Evolutionary conservation across 2,329 filamentous ascomycete species (phyloP), one percentile per base, ranked within the genome.

Genomic region (Penicillium sp.): DNA sequence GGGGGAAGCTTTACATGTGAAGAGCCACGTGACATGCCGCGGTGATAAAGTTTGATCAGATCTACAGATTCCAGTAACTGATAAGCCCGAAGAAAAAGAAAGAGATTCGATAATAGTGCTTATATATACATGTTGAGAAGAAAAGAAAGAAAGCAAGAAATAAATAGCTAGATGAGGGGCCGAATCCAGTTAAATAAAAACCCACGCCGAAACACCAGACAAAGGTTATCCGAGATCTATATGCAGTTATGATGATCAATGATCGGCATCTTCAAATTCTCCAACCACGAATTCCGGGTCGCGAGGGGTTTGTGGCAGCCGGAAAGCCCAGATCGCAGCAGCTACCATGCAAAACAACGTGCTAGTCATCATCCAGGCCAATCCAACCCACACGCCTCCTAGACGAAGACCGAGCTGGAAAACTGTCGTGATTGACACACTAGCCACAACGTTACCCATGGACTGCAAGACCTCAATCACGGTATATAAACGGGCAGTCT

Each of bases 401-500:
- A 80, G 54, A 11, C 77, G 71, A 55, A 83, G 71, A 0, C 80
- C 81, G 55, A 77, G 67, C 31, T 79, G 74, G 58, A 83, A 82
- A 14, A 80, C 66, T 9, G 71, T 68, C 2, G 79, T 80, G 42
- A 82, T 72, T 4, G 78, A 62, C 4, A 81, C 73, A 25, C 79
- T 80, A 4, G 79, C 79, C 31, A 81, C 64, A 57, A 83, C 75
- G 25, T 75, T 72, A 7, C 81, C 80, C 10, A 81, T 64, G 16
- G 76, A 75, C 59, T 82, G 78, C 4, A 81, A 67, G 21, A 82
- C 77, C 29, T 79, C 78, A 55, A 83, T 76, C 1, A 81, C 74
- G 4, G 79, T 80, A 63, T 81, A 82, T 14, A 83, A 63, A 11
- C 79, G 74, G 6, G 79, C 80, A 3, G 80, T 77, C 53, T 82